These are phyloP conservation scores for Rusavskia elegans DNA, from an alignment of 495 filamentous ascomycete species.

Conservation along the genomic window DNA sequence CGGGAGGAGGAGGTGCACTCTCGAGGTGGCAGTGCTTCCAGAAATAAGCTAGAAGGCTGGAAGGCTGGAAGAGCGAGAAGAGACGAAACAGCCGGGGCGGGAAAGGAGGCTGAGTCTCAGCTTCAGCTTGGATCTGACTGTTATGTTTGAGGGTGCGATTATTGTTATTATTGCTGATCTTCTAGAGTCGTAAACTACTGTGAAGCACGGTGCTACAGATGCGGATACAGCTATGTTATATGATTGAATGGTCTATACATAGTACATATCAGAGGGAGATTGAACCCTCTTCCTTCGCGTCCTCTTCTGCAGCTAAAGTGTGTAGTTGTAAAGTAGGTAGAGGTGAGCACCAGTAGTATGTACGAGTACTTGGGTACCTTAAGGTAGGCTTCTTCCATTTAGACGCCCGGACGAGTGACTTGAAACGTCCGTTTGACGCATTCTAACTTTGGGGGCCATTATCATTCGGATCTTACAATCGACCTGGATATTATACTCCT, in stretches of 20 bases:
- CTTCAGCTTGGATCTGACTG: no score
- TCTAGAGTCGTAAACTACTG: no score
- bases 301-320: background rate
- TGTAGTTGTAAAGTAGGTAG: no score
- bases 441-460: background rate
- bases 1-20: background rate
- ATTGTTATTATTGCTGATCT: no score
- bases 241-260: background rate
- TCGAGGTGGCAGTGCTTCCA: background rate
- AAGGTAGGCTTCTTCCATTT: no score
- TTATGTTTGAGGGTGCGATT: background rate
- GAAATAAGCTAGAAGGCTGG: slow-evolving; percentile 1
- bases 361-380: no score
- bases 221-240: no score
- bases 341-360: no score
- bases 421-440: background rate
- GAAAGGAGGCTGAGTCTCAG: background rate
- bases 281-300: background rate
- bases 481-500: background rate
- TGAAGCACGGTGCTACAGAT: no score
- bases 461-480: background rate
- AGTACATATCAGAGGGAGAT: background rate
- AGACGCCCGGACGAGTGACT: no score
- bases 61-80: background rate
- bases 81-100: background rate